Base-by-base conservation (phyloP, 1,139 yeast species). In the Candida tropicalis region DNA sequence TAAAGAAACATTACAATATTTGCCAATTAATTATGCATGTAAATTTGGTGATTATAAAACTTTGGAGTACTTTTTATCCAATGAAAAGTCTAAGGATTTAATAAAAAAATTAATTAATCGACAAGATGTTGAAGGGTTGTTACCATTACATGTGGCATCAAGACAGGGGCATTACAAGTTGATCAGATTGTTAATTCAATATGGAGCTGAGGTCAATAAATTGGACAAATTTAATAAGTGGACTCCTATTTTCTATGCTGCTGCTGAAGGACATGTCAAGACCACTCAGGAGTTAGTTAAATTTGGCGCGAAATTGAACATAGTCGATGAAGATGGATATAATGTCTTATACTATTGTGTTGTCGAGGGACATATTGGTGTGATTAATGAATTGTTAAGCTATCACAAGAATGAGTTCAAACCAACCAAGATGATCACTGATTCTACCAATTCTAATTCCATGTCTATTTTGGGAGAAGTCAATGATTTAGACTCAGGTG, bases 161-260 rank as follows among this genome's bases (percentile, higher is more conserved):
- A 77, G 95, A 42, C 83, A 87, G 5, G 98, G 97, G 0, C 90
- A 85, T 58, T 71, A 74, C 50, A 70, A 81, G 42, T 70, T 91
- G 33, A 82, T 91, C 13, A 79, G 83, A 15, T 63, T 91, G 39
- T 68, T 93, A 38, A 79, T 87, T 6, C 69, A 78, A 20, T 76
- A 84, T 51, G 95, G 95, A 4, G 89, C 95, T 1, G 82, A 87
- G 55, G 81, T 91, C 6, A 87, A 93, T 60, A 84, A 80, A 47
- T 60, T 83, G 10, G 98, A 93, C 64, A 86, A 88, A 45, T 81
- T 89, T 45, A 89, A 90, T 59, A 87, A 86, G 54, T 93, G 98
- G 98, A 84, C 97, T 0, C 96, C 98, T 0, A 75, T 93, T 5
- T 89, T 91, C 57, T 91, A 93, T 62, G 88, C 97, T 10, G 93